phyloP scores from a whole-genome alignment of 2,329 filamentous ascomycete genomes.

The Aspergillus amoenus region DNA sequence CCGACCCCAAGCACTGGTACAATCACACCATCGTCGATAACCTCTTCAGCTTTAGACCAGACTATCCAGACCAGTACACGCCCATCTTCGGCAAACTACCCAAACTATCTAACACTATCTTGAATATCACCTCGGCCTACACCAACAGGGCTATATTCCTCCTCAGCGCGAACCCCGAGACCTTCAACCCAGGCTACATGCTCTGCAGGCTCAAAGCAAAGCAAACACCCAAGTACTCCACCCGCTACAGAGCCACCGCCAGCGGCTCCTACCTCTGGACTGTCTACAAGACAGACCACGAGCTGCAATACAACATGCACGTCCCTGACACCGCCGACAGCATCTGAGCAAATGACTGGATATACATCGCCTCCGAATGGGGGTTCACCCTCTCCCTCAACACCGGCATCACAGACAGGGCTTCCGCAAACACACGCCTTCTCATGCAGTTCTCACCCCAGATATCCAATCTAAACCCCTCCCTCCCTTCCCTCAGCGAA shows the following conservation, averaged over 20 bases:
- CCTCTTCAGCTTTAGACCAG: slow-evolving; percentile 65
- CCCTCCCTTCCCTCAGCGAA: slow-evolving; percentile 69
- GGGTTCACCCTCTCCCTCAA: slow-evolving; percentile 55
- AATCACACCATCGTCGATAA: slow-evolving; percentile 66
- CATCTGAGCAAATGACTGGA: slow-evolving; percentile 51
- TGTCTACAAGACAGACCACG: slow-evolving; percentile 62
- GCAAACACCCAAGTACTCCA: slow-evolving; percentile 65
- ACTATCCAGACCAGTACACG: slow-evolving; percentile 49
- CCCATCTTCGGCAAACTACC: slow-evolving; percentile 59
- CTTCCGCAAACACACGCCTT: slow-evolving; percentile 60
- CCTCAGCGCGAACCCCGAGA: slow-evolving; percentile 52
- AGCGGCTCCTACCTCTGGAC: slow-evolving; percentile 60
- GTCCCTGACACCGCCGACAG: slow-evolving; percentile 35
- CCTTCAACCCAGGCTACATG: slow-evolving; percentile 52
- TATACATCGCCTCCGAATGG: slow-evolving; percentile 57
- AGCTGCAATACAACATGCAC: slow-evolving; percentile 55
- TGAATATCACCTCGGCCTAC: slow-evolving; percentile 51
- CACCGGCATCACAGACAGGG: slow-evolving; percentile 54
- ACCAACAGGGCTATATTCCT: slow-evolving; percentile 63
- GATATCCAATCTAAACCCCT: slow-evolving; percentile 43
- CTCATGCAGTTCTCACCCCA: slow-evolving; percentile 56
- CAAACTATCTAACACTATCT: slow-evolving; percentile 63
- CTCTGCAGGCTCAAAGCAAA: slow-evolving; percentile 68
- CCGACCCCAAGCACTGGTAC: slow-evolving; percentile 44
- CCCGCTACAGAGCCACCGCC: slow-evolving; percentile 53